phyloP scores from a whole-genome alignment of 2,329 filamentous ascomycete genomes.

The Ophiocordyceps sinensis region DNA sequence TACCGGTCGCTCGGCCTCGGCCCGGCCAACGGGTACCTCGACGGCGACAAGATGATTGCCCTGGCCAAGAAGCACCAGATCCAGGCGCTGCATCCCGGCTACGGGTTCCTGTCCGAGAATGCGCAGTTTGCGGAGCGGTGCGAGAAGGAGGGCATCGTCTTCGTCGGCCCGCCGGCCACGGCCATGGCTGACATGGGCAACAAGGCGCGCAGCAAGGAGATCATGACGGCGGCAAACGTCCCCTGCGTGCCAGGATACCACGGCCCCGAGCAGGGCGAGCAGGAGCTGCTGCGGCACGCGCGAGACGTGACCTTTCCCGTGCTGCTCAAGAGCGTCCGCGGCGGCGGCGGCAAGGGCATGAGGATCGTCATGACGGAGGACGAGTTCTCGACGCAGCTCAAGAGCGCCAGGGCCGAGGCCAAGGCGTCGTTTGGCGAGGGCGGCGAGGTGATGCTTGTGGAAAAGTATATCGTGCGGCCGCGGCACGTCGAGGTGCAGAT shows the following conservation, averaged over 20 bases:
- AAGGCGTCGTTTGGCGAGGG: conserved; percentile 68
- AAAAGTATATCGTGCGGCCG: conserved; percentile 66
- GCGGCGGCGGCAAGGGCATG: conserved; percentile 77
- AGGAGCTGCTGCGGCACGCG: conserved; percentile 51
- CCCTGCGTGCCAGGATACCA: conserved; percentile 96
- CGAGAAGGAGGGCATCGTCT: conserved; percentile 77
- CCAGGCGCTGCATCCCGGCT: conserved; percentile 86
- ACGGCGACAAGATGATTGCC: conserved; percentile 81
- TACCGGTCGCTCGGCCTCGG: conserved; percentile 76
- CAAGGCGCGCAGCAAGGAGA: conserved; percentile 86
- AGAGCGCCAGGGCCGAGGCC: conserved; percentile 61
- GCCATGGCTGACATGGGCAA: conserved; percentile 87
- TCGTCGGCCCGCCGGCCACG: conserved; percentile 77
- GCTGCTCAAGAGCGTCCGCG: conserved; percentile 65
- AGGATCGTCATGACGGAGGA: conserved; percentile 53
- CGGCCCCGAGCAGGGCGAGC: conserved; percentile 62
- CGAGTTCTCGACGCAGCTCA: conserved; percentile 57
- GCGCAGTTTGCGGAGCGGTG: conserved; percentile 79
- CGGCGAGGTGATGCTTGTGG: conserved; percentile 68
- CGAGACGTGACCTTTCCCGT: conserved; percentile 55
- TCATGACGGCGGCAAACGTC: conserved; percentile 90
- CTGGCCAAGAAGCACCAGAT: conserved; percentile 79
- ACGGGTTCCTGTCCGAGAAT: conserved; percentile 93
- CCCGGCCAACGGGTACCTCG: conserved; percentile 73
- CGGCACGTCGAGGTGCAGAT: conserved; percentile 85